Percentiles rank a stretch among this genome's conserved stretches.
Conservation (phyloP, 108 stramenopile species). For the Cyclotella choctawhatcheeana region DNA sequence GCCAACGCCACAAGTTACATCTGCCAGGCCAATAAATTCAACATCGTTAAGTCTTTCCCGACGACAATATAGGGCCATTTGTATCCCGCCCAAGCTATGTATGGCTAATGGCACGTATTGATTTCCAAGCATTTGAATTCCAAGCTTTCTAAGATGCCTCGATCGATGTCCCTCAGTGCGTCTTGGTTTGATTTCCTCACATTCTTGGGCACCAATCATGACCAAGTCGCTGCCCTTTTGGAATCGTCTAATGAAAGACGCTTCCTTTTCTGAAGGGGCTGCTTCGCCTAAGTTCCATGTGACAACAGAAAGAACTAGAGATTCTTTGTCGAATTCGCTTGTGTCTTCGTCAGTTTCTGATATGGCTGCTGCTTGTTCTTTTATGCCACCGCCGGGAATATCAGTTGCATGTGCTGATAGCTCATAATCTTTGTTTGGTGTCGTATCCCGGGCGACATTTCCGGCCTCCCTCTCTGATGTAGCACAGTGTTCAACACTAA, state of each 20-base stretch:
- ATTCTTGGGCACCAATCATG: slow-evolving; percentile 86
- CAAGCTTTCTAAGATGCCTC: slow-evolving; percentile 74
- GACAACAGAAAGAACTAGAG: slow-evolving; percentile 73
- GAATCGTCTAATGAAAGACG: slow-evolving; percentile 73
- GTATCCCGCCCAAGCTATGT: slow-evolving; percentile 89
- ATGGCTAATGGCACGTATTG: slow-evolving; percentile 84
- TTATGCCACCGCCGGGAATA: background rate
- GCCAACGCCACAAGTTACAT: slow-evolving; percentile 91
- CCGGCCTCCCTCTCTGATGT: background rate
- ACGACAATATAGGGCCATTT: slow-evolving; percentile 83
- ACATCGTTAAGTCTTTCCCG: slow-evolving; percentile 72
- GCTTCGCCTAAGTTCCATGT: slow-evolving; percentile 91
- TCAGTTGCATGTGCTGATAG: background rate
- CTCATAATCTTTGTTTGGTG: background rate
- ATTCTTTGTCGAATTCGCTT: slow-evolving; percentile 54
- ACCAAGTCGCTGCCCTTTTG: slow-evolving; percentile 80
- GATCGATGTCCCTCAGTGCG: slow-evolving; percentile 82
- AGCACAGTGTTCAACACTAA: background rate
- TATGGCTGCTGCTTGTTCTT: background rate
- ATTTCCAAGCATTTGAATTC: slow-evolving; percentile 80
- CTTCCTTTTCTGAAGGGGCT: slow-evolving; percentile 80
- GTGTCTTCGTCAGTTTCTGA: background rate
- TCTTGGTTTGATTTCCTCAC: slow-evolving; percentile 91
- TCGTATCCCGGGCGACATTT: background rate
- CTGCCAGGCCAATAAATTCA: slow-evolving; percentile 72